Evolutionary conservation across 1,139 yeast genomes (phyloP).

Genomic region (Yamadazyma trypodendri): DNA sequence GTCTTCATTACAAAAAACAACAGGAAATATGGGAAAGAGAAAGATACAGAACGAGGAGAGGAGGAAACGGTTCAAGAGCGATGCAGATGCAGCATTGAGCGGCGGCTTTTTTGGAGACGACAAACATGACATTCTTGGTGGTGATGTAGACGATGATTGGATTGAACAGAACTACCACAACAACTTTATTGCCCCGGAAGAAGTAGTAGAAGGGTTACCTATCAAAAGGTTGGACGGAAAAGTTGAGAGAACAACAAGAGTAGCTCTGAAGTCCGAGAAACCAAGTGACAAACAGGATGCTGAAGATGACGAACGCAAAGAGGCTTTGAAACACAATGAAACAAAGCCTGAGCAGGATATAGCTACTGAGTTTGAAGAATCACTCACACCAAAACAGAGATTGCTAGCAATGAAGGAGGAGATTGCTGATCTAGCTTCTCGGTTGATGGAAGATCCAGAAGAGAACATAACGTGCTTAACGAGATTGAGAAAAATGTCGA

Average conservation of each 20-base stretch:
- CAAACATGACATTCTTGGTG: conserved; percentile 17
- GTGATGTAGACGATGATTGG: conserved; percentile 27
- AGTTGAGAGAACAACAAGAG: conserved; percentile 59
- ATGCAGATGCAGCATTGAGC: conserved; percentile 44
- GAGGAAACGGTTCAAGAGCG: conserved; percentile 51
- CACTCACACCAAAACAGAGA: conserved; percentile 56
- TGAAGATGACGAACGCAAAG: conserved; percentile 23
- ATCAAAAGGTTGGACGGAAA: conserved; percentile 72
- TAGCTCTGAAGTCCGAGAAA: conserved; percentile 27
- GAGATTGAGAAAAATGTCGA: conserved; percentile 70
- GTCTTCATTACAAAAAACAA: too few species aligned
- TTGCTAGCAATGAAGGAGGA: conserved; percentile 71
- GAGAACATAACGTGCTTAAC: conserved; percentile 69
- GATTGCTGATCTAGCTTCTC: conserved; percentile 77
- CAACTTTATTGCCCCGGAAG: conserved; percentile 25
- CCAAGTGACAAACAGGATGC: conserved; percentile 17
- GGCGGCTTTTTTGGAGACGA: conserved; percentile 38
- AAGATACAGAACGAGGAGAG: conserved; percentile 48
- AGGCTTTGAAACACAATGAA: conserved; percentile 23
- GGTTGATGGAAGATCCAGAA: conserved; percentile 85
- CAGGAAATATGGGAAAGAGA: conserved; percentile 34
- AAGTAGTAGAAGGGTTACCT: conserved; percentile 73
- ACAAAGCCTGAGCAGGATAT: conserved; percentile 16
- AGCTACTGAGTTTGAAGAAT: conserved; percentile 42
- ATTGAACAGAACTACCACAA: conserved; percentile 68